A percentile compares a stretch with the other conserved stretches of the same genome.
These are phyloP conservation scores for Fusarium sp. DNA, from an alignment of 2,329 filamentous ascomycete species.

Conservation along the genomic window DNA sequence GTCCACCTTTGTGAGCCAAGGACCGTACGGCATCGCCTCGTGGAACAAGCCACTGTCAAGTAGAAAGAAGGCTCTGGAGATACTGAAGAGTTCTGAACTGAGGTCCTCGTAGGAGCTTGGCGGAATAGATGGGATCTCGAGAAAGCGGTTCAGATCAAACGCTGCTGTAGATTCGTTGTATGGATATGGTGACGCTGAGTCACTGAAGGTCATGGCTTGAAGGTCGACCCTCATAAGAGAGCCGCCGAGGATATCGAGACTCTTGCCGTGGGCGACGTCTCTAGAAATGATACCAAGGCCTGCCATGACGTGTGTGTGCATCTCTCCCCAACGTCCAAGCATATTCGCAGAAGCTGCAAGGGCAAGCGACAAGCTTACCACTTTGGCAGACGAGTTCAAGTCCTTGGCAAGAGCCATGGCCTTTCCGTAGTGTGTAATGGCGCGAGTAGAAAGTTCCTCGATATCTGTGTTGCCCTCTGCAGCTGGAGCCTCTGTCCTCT, in stretches of 20 bases:
- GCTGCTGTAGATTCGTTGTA: slow-evolving; percentile 20
- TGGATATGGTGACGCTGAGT: slow-evolving; percentile 38
- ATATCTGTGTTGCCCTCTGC: background rate
- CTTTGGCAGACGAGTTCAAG: slow-evolving; percentile 29
- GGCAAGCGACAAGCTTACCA: slow-evolving; percentile 41
- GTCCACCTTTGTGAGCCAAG: background rate
- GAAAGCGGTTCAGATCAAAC: background rate
- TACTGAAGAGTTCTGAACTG: slow-evolving; percentile 2
- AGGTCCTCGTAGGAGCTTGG: background rate
- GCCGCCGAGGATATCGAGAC: background rate
- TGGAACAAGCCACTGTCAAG: background rate
- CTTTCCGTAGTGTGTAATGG: slow-evolving; percentile 33
- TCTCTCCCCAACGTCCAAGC: slow-evolving; percentile 41
- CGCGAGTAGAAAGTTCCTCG: slow-evolving; percentile 23
- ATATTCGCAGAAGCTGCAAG: slow-evolving; percentile 43
- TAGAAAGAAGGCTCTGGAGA: background rate
- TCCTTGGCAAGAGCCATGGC: slow-evolving; percentile 41
- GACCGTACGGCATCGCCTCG: background rate
- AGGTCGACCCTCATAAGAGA: slow-evolving; percentile 42
- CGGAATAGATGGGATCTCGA: background rate
- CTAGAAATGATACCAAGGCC: slow-evolving; percentile 39
- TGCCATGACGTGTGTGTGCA: slow-evolving; percentile 39
- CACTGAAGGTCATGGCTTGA: slow-evolving; percentile 44
- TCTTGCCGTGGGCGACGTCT: background rate
- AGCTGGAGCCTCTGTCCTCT: slow-evolving; percentile 11